Conservation (phyloP, 371 early-diverging fungal species). For the Mucor indicus region DNA sequence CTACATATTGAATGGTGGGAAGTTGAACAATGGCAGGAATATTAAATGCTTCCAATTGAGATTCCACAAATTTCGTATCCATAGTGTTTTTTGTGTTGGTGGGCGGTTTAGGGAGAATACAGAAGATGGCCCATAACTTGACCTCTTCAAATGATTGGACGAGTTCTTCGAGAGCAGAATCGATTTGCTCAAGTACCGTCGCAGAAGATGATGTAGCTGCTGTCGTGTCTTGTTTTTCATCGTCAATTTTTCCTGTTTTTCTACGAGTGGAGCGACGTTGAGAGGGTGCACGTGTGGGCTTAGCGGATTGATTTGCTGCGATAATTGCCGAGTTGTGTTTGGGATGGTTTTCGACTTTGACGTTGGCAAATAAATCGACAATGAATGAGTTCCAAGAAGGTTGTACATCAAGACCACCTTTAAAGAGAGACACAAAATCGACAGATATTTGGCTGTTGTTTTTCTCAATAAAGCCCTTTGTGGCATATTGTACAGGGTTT, state of each 20-base stretch:
- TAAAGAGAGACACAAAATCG: conserved; percentile 83
- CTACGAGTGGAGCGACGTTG: conserved; percentile 29
- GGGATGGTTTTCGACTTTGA: conserved; percentile 62
- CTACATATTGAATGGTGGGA: conserved; percentile 60
- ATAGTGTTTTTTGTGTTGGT: conserved; percentile 25
- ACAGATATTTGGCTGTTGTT: conserved; percentile 72
- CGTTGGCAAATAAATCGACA: conserved; percentile 41
- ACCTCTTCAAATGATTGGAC: conserved; percentile 79
- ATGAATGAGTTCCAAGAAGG: conserved; percentile 56
- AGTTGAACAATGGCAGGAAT: conserved; percentile 49
- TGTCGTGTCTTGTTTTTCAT: conserved; percentile 20
- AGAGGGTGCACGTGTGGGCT: conserved; percentile 51
- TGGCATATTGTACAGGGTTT: conserved; percentile 65
- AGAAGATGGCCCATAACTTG: conserved; percentile 82
- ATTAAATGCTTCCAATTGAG: conserved; percentile 56
- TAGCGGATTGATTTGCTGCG: conserved; percentile 50
- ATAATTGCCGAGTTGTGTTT: conserved; percentile 53
- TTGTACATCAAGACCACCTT: conserved; percentile 48
- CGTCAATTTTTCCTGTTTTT: conserved; percentile 8
- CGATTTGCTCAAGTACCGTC: conserved; percentile 59
- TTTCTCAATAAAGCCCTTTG: conserved; percentile 68
- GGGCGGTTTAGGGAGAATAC: conserved; percentile 66
- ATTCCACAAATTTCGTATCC: conserved; percentile 55
- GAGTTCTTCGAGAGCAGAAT: conserved; percentile 73
- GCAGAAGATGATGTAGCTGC: conserved; percentile 3